Base-by-base conservation (phyloP, 495 filamentous ascomycete species). In the Gamarada debralockiae region DNA sequence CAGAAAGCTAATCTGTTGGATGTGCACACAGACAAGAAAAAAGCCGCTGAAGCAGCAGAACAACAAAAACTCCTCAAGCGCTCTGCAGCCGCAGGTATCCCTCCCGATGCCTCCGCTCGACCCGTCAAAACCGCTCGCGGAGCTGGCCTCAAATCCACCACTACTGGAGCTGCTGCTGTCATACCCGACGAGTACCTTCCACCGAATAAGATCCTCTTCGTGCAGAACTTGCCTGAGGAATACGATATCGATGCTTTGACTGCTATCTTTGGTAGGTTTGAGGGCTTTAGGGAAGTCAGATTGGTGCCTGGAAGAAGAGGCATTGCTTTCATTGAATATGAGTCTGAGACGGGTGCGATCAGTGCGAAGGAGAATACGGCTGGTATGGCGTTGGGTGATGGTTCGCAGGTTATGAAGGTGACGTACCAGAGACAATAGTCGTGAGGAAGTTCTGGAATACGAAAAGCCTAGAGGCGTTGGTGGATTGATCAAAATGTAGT, bases 311-410 rank as follows among this genome's bases (percentile, higher is more conserved):
- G 89, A 6, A 77, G 95, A 53, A 87, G 81, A 65, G 90, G 89
- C 9, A 92, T 99, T 71, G 92, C 89, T 2, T 97, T 97, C 66
- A 90, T 97, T 56, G 95, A 99, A 69, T 99, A 96, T 71, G 90
- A 96, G 66, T 81, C 77, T 55, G 87, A 97, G 74, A 74, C 83
- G 13, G 90, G 90, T 9, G 91, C 95, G 38, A 97, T 97, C 58
- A 85, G 81, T 46, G 93, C 93, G 27, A 99, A 97, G 79, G 92
- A 97, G 78, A 85, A 88, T 56, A 93, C 89, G 23, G 87, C 89
- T 10, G 88, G 89, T n/a, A 90, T 96, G 87, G 66, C 82, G 12
- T 75, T 97, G 58, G 92, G 87, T 43, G 80, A 85, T 15, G 78
- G 81, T 27, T 79, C 78, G 8, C 55, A 79, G 65, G 63, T 70